Evolutionary conservation across 169 alveolate species (phyloP).

Genomic region (Amoebophrya sp.): DNA sequence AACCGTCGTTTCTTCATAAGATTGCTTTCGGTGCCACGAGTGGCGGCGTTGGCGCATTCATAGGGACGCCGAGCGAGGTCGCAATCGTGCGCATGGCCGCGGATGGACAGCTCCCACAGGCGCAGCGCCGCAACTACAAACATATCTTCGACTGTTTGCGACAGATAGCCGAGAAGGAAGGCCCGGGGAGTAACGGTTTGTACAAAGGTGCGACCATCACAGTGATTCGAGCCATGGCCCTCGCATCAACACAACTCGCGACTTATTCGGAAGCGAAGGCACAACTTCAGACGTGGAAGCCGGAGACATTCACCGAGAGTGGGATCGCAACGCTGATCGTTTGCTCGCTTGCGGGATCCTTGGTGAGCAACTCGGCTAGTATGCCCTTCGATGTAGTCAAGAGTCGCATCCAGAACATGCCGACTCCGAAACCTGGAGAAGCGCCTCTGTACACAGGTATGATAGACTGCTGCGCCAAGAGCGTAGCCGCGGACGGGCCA

Average conservation of each 20-base stretch:
- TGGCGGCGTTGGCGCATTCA: background rate
- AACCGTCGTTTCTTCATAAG: background rate
- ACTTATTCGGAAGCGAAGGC: conserved; percentile 10
- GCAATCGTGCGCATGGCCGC: conserved; percentile 9
- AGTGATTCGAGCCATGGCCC: background rate
- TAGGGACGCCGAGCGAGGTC: background rate
- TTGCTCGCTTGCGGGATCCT: background rate
- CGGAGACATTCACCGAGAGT: background rate
- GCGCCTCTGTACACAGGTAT: background rate
- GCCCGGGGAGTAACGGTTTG: background rate
- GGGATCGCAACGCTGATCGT: background rate
- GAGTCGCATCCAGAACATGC: background rate
- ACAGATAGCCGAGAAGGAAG: background rate
- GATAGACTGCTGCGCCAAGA: background rate
- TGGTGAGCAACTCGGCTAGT: background rate
- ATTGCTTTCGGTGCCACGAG: background rate
- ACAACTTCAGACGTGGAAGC: background rate
- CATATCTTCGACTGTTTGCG: background rate
- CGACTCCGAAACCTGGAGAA: background rate
- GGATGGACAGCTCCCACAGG: background rate
- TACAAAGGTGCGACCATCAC: background rate
- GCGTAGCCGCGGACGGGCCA: background rate
- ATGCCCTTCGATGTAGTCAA: conserved; percentile 12
- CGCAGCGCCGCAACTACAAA: background rate
- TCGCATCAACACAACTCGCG: background rate